Base-by-base conservation (phyloP, 2,329 filamentous ascomycete genomes). In the Xylariaceae sp. region DNA sequence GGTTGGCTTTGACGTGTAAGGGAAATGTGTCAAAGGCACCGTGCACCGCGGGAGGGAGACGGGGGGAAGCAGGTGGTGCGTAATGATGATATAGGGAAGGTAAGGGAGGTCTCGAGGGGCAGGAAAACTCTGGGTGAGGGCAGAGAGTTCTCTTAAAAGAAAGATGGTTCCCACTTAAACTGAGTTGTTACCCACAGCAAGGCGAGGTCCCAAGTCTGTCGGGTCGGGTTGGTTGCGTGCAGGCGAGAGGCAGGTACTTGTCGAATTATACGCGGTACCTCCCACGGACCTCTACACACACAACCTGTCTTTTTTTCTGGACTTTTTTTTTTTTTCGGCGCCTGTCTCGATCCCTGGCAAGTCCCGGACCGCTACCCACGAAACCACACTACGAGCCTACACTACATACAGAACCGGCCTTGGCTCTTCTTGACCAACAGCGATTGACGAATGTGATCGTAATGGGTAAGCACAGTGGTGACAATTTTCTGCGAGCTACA, bases 1-100 rank as follows among this genome's bases (percentile, higher is more conserved):
- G 18, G 15, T 48, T 35, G 10, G n/a, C 17, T 42, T 37, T 47
- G 34, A 23, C 50, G 18, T 35, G 44, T 53, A 47, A 53, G 53
- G 53, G 53, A 37, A 42, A 44, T 55, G 53, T 45, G 49, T 55
- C 56, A 47, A 51, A 53, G 52, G 42, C 49, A 55, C 53, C 56
- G 10, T 4, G 11, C 49, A 55, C 53, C 56, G 10, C 7, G 11
- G 47, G 47, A 18, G 49, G 11, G 10, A 42, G 9, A 42, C 9
- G 37, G 13, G 13, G 13, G 42, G 13, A 15, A 15, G n/a, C 13
- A n/a, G 42, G 42, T 45, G 42, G 11, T 45, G 42, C 42, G 42
- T 45, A 45, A 45, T 45, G 42, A 45, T 45, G 42, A 45, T 45
- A 45, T 45, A 45, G 9, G 13, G 42, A 6, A n/a, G 13, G 13